Percentiles rank a stretch among this genome's conserved stretches.
These are phyloP conservation scores for Huntiella abstrusa DNA, from an alignment of 2,329 filamentous ascomycete genomes.

Conservation along the genomic window DNA sequence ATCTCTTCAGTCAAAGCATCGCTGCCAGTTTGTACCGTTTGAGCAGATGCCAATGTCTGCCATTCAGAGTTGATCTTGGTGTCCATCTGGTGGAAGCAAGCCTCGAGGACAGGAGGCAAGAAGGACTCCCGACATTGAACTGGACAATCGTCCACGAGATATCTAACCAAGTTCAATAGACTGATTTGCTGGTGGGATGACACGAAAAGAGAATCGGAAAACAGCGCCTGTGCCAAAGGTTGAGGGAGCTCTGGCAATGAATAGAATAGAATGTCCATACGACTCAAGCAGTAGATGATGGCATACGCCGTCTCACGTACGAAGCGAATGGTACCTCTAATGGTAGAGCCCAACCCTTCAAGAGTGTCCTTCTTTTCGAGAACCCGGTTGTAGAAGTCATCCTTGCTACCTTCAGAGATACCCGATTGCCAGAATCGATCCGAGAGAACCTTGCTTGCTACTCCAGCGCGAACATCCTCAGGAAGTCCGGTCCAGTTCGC, in stretches of 20 bases:
- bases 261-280: conserved; percentile 75
- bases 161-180: conserved; percentile 72
- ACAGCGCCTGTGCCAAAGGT: conserved; percentile 67
- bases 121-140: conserved; percentile 59
- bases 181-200: conserved; percentile 89
- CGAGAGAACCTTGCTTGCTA: conserved; percentile 69
- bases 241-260: conserved; percentile 68
- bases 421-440: conserved; percentile 98
- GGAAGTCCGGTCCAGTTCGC: conserved; percentile 66
- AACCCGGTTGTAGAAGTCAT: conserved; percentile 89
- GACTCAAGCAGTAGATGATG: conserved; percentile 82
- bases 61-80: conserved; percentile 75
- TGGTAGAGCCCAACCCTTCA: conserved; percentile 84
- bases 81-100: conserved; percentile 73
- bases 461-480: conserved; percentile 45
- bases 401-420: conserved; percentile 86
- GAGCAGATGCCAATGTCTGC: conserved; percentile 51
- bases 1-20: conserved; percentile 86
- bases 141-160: conserved; percentile 83
- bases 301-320: conserved; percentile 89
- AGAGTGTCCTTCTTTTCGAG: conserved; percentile 74
- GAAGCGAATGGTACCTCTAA: conserved; percentile 72
- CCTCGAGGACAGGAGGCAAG: conserved; percentile 62
- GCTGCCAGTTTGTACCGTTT: conserved; percentile 43
- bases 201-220: conserved; percentile 61